Evolutionary conservation across 306 rosid genomes (phyloP), one percentile per base, ranked within the genome.

Genomic region (Ormosia emarginata): DNA sequence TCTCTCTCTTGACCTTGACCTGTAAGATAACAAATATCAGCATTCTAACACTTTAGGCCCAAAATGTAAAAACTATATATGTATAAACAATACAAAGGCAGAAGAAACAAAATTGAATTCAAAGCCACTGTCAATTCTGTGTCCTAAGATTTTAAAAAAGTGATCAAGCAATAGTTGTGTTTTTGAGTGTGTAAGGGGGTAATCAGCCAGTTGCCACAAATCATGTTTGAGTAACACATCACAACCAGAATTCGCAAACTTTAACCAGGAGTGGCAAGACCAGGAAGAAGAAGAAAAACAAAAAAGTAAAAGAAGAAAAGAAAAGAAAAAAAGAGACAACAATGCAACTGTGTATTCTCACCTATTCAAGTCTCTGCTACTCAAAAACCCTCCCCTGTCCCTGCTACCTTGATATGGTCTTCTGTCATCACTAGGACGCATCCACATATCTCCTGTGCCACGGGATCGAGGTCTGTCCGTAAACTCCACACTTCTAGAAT

Each of bases 341-440:
- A 71, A 50, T 6, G 63, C 46, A 74, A 56, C 67, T 15, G 76
- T 34, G 34, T 46, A 84, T 57, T 57, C 92, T 79, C 70, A 96
- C 99, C 97, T 92, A 87, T 88, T 85, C 63, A 73, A 52, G 78
- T 86, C 94, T 85, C 98, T 87, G 94, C 64, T 86, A 77, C 90
- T 85, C 52, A 91, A 71, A 89, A 93, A 92, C 74, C 94, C 92
- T 84, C 97, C 94, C 81, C 91, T 81, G 33, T 93, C 97, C 92
- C 88, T 87, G 87, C 89, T 86, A 86, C 93, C 90, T 41, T 84
- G 91, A 73, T 86, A 85, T 73, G 85, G 82, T 87, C 91, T 93
- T 89, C 91, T 89, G 80, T 93, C 98, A 58, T 95, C 99, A 64
- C 74, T 77, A 72, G 91, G 91, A 82, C 88, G 88, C 18, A 74